Percentiles rank a stretch among this genome's conserved stretches.
These are phyloP conservation scores for Tylopilus vinaceipallidus DNA, from an alignment of 768 basidiomycete species.

Conservation along the genomic window DNA sequence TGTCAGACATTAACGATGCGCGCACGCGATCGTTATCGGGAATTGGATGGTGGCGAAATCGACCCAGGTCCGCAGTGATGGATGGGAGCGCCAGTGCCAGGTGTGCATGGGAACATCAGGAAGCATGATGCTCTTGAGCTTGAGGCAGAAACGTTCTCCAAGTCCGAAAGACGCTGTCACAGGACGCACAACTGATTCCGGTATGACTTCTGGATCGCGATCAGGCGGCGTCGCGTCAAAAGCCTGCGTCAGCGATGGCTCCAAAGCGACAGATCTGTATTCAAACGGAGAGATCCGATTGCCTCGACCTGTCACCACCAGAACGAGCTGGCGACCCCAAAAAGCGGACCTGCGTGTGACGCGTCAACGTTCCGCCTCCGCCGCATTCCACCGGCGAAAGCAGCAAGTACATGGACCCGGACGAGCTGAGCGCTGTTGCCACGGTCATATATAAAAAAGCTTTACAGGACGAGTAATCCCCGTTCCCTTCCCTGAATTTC, in stretches of 20 bases:
- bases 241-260: neutral
- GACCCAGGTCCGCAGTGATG: slow-evolving; percentile 25
- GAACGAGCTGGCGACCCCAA: neutral
- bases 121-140: slow-evolving; percentile 12
- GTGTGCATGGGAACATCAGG: slow-evolving; percentile 13
- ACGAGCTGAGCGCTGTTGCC: slow-evolving; percentile 13
- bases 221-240: slow-evolving; percentile 5
- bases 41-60: slow-evolving; percentile 21
- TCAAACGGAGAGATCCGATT: slow-evolving; percentile 3
- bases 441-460: slow-evolving; percentile 20
- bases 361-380: neutral
- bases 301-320: neutral
- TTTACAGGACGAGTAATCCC: slow-evolving; percentile 31
- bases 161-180: slow-evolving; percentile 23
- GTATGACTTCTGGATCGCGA: slow-evolving; percentile 4
- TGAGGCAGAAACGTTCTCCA: slow-evolving; percentile 28
- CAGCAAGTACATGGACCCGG: neutral
- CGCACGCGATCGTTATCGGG: slow-evolving; percentile 23
- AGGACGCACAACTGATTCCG: slow-evolving; percentile 1
- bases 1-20: slow-evolving; percentile 13
- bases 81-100: slow-evolving; percentile 7
- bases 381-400: neutral
- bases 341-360: neutral
- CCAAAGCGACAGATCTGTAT: neutral
- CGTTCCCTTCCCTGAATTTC: slow-evolving; percentile 30